Evolutionary conservation across 805 yeast genomes (phyloP).

Genomic region (Yarrowia sp.): DNA sequence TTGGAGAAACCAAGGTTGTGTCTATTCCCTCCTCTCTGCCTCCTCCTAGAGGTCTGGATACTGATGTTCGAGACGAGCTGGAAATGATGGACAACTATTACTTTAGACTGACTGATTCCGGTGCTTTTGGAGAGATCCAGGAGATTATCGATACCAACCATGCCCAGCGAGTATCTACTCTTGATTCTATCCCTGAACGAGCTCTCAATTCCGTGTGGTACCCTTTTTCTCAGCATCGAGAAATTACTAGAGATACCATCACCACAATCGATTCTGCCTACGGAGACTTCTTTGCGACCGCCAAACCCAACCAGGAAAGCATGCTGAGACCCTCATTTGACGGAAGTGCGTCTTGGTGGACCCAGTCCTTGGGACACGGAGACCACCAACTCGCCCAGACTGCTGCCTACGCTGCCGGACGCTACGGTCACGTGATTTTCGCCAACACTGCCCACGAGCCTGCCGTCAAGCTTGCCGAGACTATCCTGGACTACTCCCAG

Average conservation of each 20-base stretch:
- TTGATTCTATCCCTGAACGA: constrained; percentile 40
- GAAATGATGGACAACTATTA: constrained; percentile 42
- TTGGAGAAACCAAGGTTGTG: constrained; percentile 37
- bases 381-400: constrained; percentile 43
- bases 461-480: constrained; percentile 44
- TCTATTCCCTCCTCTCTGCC: constrained; percentile 30
- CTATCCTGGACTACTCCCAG: constrained; percentile 39
- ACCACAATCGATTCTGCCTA: constrained; percentile 46
- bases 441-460: constrained; percentile 46
- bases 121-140: constrained; percentile 17
- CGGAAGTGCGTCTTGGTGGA: constrained; percentile 48
- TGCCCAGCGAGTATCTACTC: constrained; percentile 26
- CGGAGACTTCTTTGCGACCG: constrained; percentile 43
- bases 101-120: constrained; percentile 1
- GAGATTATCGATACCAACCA: constrained; percentile 38
- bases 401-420: constrained; percentile 46
- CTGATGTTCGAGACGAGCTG: constrained; percentile 34
- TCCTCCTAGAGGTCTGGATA: constrained; percentile 40
- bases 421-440: constrained; percentile 46
- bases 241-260: constrained; percentile 41
- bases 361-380: constrained; percentile 46
- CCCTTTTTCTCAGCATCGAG: constrained; percentile 46
- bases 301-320: neutral
- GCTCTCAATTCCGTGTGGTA: constrained; percentile 44
- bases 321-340: constrained; percentile 42